phyloP scores from a whole-genome alignment of 2,329 filamentous ascomycete species.

The Elsinoe fawcettii region DNA sequence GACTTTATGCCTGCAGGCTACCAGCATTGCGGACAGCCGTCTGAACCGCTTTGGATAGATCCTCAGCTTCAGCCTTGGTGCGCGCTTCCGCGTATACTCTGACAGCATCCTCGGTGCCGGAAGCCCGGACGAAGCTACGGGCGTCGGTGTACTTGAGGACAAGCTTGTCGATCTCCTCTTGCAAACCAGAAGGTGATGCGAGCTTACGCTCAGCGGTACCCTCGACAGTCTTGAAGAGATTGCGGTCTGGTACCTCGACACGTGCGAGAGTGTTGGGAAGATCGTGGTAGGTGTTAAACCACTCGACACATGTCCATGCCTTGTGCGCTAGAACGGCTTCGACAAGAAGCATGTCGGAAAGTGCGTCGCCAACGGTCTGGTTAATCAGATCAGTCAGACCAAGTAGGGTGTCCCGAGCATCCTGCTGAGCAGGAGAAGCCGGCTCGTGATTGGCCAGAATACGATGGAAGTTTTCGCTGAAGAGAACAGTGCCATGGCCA shows the following conservation, averaged over 20 bases:
- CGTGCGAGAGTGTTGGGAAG: conserved; percentile 92
- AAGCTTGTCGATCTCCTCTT: conserved; percentile 76
- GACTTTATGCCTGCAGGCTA: background rate
- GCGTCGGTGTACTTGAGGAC: conserved; percentile 89
- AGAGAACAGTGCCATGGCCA: conserved; percentile 92
- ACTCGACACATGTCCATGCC: conserved; percentile 79
- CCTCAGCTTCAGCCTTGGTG: conserved; percentile 18
- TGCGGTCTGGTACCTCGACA: conserved; percentile 81
- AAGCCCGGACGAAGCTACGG: conserved; percentile 82
- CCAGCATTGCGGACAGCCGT: conserved; percentile 14
- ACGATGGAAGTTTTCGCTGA: conserved; percentile 74
- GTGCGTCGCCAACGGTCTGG: conserved; percentile 92
- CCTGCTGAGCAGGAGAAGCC: conserved; percentile 84
- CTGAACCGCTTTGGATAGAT: conserved; percentile 18
- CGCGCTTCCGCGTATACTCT: conserved; percentile 87
- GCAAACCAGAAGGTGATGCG: conserved; percentile 67
- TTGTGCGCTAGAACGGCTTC: conserved; percentile 96
- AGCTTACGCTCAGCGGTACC: conserved; percentile 71
- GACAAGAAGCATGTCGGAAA: conserved; percentile 92
- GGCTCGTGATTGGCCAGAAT: conserved; percentile 72
- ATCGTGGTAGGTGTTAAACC: conserved; percentile 87
- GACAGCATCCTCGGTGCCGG: conserved; percentile 92
- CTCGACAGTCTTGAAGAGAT: conserved; percentile 82
- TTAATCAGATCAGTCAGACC: conserved; percentile 90
- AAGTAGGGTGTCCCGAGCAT: conserved; percentile 74